A percentile compares a stretch with the other conserved stretches of the same genome.
phyloP scores from a whole-genome alignment of 1,139 yeast genomes.

The Candida frijolesensis region DNA sequence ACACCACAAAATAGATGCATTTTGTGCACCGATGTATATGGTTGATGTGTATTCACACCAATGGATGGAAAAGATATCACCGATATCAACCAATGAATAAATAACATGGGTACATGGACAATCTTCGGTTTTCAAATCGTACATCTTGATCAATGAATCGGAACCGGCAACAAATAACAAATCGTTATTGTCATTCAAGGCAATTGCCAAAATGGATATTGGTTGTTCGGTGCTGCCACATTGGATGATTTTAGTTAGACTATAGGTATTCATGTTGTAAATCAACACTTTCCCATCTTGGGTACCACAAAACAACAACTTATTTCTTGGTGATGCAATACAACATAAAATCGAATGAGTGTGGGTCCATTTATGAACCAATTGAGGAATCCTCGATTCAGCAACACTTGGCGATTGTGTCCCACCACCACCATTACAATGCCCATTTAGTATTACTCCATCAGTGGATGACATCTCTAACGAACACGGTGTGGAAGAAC shows the following conservation, averaged over 20 bases:
- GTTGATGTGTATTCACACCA: constrained; percentile 66
- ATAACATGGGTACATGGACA: constrained; percentile 59
- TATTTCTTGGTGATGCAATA: constrained; percentile 60
- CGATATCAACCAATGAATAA: constrained; percentile 84
- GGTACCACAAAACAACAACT: constrained; percentile 84
- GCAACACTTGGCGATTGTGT: neutral
- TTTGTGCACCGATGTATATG: constrained; percentile 86
- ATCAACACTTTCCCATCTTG: constrained; percentile 83
- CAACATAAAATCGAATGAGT: constrained; percentile 77
- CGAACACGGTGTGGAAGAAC: constrained; percentile 7
- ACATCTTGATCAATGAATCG: constrained; percentile 84
- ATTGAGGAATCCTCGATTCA: constrained; percentile 19
- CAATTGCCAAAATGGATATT: constrained; percentile 72
- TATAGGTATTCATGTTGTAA: constrained; percentile 67
- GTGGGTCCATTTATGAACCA: constrained; percentile 77
- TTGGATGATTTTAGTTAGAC: constrained; percentile 41
- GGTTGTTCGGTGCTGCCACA: constrained; percentile 54
- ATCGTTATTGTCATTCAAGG: constrained; percentile 58
- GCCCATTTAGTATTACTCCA: constrained; percentile 7
- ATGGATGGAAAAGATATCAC: constrained; percentile 85
- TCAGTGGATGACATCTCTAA: constrained; percentile 8
- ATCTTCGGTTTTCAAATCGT: constrained; percentile 53
- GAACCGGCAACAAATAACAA: constrained; percentile 83
- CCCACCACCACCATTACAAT: neutral
- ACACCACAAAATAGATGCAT: constrained; percentile 84